A percentile compares a stretch with the other conserved stretches of the same genome.
Evolutionary conservation across 768 basidiomycete species (phyloP).

Genomic region (Lactarius tabidus): DNA sequence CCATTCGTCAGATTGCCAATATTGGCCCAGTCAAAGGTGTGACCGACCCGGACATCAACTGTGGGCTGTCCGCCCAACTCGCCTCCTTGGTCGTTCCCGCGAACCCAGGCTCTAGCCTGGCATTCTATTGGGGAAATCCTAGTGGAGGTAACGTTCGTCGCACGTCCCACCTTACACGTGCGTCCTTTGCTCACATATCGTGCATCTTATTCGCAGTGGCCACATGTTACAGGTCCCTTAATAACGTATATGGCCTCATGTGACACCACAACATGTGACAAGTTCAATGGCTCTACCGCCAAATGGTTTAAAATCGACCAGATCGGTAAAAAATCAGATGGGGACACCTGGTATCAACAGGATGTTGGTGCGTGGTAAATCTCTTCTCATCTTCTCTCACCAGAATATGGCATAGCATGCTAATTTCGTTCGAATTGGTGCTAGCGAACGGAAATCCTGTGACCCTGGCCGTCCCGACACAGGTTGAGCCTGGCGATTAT

Average conservation of each 20-base stretch:
- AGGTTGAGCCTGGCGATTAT: slow-evolving; percentile 64
- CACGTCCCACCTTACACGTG: background rate
- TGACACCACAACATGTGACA: slow-evolving; percentile 47
- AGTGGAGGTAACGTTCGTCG: slow-evolving; percentile 31
- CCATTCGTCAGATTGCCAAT: slow-evolving; percentile 40
- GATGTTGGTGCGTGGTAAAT: slow-evolving; percentile 29
- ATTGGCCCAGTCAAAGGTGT: slow-evolving; percentile 50
- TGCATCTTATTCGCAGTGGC: too few relatives aligned
- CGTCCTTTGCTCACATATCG: background rate
- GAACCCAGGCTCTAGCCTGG: slow-evolving; percentile 52
- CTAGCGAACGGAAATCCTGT: slow-evolving; percentile 29
- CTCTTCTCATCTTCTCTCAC: background rate
- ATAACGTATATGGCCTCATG: slow-evolving; percentile 73
- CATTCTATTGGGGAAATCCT: slow-evolving; percentile 51
- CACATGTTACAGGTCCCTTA: slow-evolving; percentile 63
- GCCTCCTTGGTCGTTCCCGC: slow-evolving; percentile 48
- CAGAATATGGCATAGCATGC: background rate
- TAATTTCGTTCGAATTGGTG: too few relatives aligned
- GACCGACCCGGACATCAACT: slow-evolving; percentile 49
- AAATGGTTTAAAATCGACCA: slow-evolving; percentile 65
- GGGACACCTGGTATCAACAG: slow-evolving; percentile 31
- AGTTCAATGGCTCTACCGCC: slow-evolving; percentile 56
- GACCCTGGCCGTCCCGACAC: slow-evolving; percentile 35
- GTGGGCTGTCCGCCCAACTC: slow-evolving; percentile 48
- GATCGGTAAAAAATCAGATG: slow-evolving; percentile 29